A percentile compares a stretch with the other conserved stretches of the same genome.
These are phyloP conservation scores for Zizania palustris DNA, from an alignment of 202 grass and related monocot species.

Conservation along the genomic window DNA sequence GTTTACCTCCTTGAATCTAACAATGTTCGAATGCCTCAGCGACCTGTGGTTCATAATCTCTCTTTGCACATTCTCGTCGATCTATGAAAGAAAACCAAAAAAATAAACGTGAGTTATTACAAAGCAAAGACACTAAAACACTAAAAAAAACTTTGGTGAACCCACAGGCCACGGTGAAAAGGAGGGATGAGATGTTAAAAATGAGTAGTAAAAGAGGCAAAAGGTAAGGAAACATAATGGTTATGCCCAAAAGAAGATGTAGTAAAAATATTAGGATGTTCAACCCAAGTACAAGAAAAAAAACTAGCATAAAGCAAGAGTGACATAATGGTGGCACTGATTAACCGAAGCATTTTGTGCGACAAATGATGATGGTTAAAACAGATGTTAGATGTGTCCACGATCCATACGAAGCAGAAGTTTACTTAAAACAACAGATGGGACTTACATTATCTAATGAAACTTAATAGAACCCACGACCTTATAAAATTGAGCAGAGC, in stretches of 20 bases:
- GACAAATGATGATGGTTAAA: not conserved
- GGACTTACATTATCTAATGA: constrained; percentile 20
- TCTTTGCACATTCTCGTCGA: constrained; percentile 86
- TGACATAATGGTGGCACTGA: not conserved
- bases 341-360: not conserved
- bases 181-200: not conserved
- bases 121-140: constrained; percentile 18
- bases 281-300: not conserved
- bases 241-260: not conserved
- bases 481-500: not conserved
- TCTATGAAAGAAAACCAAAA: constrained; percentile 45
- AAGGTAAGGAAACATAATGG: not conserved
- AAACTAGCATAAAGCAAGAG: not conserved
- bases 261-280: not conserved
- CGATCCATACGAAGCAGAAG: not conserved
- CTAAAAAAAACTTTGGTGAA: not conserved
- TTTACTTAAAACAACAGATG: constrained; percentile 9
- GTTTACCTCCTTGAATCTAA: constrained; percentile 81
- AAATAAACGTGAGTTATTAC: not conserved
- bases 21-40: constrained; percentile 74
- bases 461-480: constrained; percentile 2
- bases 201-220: not conserved
- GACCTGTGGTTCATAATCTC: constrained; percentile 92
- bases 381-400: not conserved
- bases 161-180: constrained; percentile 17